phyloP scores from a whole-genome alignment of 2,329 filamentous ascomycete genomes.

The Botryosphaeria dothidea region DNA sequence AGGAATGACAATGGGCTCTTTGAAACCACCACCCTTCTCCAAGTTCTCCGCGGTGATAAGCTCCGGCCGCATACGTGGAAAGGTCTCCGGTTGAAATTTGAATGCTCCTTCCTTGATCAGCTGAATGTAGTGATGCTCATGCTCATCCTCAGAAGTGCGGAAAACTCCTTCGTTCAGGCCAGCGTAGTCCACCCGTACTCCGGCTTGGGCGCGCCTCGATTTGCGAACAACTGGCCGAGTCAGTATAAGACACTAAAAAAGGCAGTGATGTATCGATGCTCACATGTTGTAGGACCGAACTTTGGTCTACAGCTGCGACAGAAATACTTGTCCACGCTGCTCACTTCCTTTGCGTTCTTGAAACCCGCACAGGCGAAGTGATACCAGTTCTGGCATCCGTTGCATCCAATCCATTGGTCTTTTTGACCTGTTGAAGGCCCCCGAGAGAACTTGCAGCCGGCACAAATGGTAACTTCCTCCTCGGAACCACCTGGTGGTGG shows the following conservation, averaged over 20 bases:
- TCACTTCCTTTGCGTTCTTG: conserved; percentile 63
- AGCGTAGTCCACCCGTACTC: conserved; percentile 63
- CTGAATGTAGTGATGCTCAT: conserved; percentile 68
- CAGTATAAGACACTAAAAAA: conserved; percentile 25
- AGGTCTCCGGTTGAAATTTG: conserved; percentile 60
- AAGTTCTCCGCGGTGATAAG: conserved; percentile 64
- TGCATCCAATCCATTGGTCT: conserved; percentile 67
- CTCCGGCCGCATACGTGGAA: conserved; percentile 65
- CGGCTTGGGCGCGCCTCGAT: conserved; percentile 63
- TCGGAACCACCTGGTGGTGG: background rate
- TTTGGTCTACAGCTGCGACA: conserved; percentile 59
- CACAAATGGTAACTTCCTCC: conserved; percentile 52
- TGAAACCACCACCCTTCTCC: conserved; percentile 63
- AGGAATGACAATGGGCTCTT: conserved; percentile 67
- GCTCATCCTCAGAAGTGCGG: conserved; percentile 64
- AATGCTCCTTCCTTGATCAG: conserved; percentile 67
- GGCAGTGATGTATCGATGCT: conserved; percentile 24
- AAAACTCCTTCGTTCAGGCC: conserved; percentile 67
- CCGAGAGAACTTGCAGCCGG: conserved; percentile 57
- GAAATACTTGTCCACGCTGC: conserved; percentile 68
- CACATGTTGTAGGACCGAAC: conserved; percentile 64
- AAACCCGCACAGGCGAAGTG: conserved; percentile 69
- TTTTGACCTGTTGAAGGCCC: conserved; percentile 54
- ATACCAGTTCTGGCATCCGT: conserved; percentile 69
- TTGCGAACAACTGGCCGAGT: conserved; percentile 57